These are phyloP conservation scores for Raphanus hybrid DNA, from an alignment of 441 rosid genomes.

Conservation along the genomic window DNA sequence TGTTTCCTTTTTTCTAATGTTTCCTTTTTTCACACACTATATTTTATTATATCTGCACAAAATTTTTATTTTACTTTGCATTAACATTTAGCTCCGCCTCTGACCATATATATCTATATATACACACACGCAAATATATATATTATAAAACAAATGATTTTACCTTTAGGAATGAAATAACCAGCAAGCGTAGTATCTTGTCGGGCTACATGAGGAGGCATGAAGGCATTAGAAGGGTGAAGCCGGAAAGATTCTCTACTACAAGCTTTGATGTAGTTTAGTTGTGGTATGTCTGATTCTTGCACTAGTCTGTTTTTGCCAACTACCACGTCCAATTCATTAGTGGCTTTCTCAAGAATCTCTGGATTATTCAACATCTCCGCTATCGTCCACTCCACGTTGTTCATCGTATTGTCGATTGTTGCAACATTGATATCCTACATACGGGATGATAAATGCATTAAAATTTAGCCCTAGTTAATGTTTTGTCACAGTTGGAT, in stretches of 20 bases:
- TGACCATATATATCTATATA: conserved; percentile 39
- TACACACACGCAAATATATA: too few species aligned
- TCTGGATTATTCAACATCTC: conserved; percentile 54
- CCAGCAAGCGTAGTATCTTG: conserved; percentile 47
- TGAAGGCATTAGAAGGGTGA: conserved; percentile 49
- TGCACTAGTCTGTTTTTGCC: conserved; percentile 55
- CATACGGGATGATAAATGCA: neutral
- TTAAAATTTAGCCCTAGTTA: neutral
- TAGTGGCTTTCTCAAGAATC: conserved; percentile 42
- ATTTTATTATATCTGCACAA: too few species aligned
- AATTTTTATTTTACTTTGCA: too few species aligned
- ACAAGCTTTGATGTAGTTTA: conserved; percentile 54
- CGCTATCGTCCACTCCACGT: conserved; percentile 53
- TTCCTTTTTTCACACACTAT: too few species aligned
- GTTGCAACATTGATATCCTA: conserved; percentile 47
- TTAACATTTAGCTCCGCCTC: conserved; percentile 21
- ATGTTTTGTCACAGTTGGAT: neutral
- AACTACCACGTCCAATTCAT: conserved; percentile 50
- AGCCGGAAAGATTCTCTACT: conserved; percentile 57
- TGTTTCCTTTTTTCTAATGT: too few species aligned
- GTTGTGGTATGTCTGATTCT: conserved; percentile 49
- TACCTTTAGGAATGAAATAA: conserved; percentile 57
- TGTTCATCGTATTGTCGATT: conserved; percentile 53
- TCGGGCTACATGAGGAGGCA: conserved; percentile 43
- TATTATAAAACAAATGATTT: too few species aligned